Evolutionary conservation across 306 rosid genomes (phyloP), one percentile per base, ranked within the genome.

Genomic region (Rosa lucieae): DNA sequence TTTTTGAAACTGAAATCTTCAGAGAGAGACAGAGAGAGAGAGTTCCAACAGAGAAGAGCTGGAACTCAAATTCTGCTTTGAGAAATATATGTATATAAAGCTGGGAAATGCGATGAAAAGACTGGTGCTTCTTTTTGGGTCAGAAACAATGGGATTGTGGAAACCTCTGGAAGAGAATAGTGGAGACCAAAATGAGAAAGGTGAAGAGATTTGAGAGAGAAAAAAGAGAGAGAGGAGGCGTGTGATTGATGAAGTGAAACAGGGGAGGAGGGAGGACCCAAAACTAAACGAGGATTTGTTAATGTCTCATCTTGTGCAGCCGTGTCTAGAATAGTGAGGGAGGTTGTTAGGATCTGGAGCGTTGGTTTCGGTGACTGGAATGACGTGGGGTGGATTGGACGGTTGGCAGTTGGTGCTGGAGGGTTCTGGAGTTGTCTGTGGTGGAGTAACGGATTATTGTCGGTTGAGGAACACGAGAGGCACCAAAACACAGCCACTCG

Each of bases 201-300:
- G 44, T 86, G 87, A 40, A 12, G 12, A 66, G 37, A 6, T 37
- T 7, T 8, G 2, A 8, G 47, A 32, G 29, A 26, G 1, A 26
- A 26, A 26, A 32, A 1, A 43, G 76, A 56, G 35, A 63, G 75
- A 52, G 80, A 71, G 66, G 76, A 75, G 35, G 52, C 89, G 88
- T 67, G 74, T 17, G 81, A 75, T 59, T 76, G 49, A 39, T 76
- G 4, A 5, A 63, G 59, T 18, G 1, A 13, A 67, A 62, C 47
- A 66, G 43, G 73, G 14, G 72, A 73, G 14, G 72, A 68, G 4
- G 15, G 76, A 55, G 43, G 66, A 23, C 9, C 5, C 23, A 1
- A 18, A 26, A 74, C 72, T 69, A 26, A 23, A 81, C 17, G 69
- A 29, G 71, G 62, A 35, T 26, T 26, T n/a, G 78, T 44, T 10